Conservation (phyloP, 2,329 filamentous ascomycete species). For the Plenodomus lindquistii region DNA sequence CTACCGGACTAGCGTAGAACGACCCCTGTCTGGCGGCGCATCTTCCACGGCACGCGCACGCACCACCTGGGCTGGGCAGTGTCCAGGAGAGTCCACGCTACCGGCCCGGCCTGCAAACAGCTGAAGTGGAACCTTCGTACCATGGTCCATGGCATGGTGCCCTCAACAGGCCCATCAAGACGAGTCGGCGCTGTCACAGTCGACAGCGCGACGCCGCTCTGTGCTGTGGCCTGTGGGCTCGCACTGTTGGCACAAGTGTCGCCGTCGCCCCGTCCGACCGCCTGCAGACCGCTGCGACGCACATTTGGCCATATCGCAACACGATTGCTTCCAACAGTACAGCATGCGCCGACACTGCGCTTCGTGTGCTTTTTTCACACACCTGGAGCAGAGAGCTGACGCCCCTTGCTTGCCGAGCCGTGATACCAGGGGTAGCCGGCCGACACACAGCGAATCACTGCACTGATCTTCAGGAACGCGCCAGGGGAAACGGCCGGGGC, state of each 20-base stretch:
- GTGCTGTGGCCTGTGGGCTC: too few relatives aligned
- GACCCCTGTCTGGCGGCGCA: too few relatives aligned
- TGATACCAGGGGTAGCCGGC: constrained; percentile 2
- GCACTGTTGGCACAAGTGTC: too few relatives aligned
- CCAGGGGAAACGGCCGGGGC: constrained; percentile 23
- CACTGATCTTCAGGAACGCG: constrained; percentile 38
- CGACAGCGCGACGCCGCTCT: background rate
- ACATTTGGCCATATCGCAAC: too few relatives aligned
- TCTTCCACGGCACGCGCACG: background rate
- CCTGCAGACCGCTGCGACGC: too few relatives aligned
- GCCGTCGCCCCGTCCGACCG: background rate
- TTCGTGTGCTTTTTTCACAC: background rate
- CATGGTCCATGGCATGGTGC: background rate
- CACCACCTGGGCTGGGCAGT: too few relatives aligned
- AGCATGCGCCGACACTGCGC: constrained; percentile 8
- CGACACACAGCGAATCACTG: constrained; percentile 25
- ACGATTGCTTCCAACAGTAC: too few relatives aligned
- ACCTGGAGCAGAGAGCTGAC: background rate
- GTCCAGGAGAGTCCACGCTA: too few relatives aligned
- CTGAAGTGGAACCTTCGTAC: background rate
- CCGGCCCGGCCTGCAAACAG: too few relatives aligned
- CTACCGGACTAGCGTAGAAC: too few relatives aligned
- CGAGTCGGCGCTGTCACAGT: background rate
- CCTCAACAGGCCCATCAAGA: background rate
- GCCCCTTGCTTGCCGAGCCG: background rate